Base-by-base conservation (phyloP, 495 filamentous ascomycete genomes). In the Opeltia flavorubescens region DNA sequence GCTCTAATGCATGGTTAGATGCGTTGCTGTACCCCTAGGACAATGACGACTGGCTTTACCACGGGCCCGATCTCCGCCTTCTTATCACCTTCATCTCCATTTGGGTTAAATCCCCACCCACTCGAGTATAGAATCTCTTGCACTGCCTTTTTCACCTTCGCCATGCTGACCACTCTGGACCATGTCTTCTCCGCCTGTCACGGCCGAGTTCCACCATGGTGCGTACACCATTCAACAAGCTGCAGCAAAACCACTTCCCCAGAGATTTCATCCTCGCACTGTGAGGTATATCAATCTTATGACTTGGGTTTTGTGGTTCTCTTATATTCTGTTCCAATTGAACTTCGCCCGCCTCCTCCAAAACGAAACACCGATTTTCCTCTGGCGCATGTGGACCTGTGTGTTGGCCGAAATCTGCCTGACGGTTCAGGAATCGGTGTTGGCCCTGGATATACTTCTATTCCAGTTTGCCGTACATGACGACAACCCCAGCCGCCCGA, bases 331-430 rank as follows among this genome's bases (percentile, higher is more conserved):
- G 1, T 20, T 24, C 5, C 39, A 44, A 15, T 20, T 50, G 4
- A 2, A 3, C 7, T 26, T 44, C 2, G 41, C 23, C 2, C 20
- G 23, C 3, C 1, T 2, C n/a, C 1, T 48, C 6, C 35, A 48
- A 17, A 13, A 17, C 8, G 34, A 26, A 1, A 23, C 12, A 18
- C 18, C 12, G 1, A 2, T 4, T 20, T 25, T 25, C 20, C 18
- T 25, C 11, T 48, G 45, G 45, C 45, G 18, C n/a, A 17, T 44
- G 18, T 50, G 47, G 47, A 35, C 29, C 2, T 8, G 18, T 11
- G n/a, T 50, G 8, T n/a, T 36, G 7, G 25, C 36, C 15, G 40
- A 50, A 17, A 24, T 50, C 11, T 30, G 24, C 20, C 9, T 50
- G 8, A 20, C 15, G 5, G 20, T 44, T 5, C 39, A 26, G 11